Base-by-base conservation (phyloP, 2,329 filamentous ascomycete species). In the Cladorrhinum sp. region DNA sequence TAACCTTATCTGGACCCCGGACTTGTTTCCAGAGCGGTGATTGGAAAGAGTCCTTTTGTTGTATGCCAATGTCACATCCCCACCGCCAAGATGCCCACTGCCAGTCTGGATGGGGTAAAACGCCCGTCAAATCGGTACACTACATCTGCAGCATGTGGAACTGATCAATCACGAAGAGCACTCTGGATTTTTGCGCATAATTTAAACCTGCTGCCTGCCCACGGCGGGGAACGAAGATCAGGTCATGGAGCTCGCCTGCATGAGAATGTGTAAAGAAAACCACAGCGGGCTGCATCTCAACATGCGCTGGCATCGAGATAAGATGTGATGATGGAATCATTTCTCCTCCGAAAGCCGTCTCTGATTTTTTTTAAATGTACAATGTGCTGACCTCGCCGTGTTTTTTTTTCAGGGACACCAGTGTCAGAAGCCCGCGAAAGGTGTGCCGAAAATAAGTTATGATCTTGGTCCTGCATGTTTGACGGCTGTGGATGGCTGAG, bases 1-100 rank as follows among this genome's bases (percentile, higher is more conserved):
- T 55, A 55, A 55, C 52, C 52, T 55, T 55, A 55, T 55, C 52
- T 55, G 52, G 52, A 55, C 52, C 52, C 38, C 52, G 52, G 52
- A 36, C 32, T 23, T 45, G 32, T 41, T 16, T 22, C 20, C 20
- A 22, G 32, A 41, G 24, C 52, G 18, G 18, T 36, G 32, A 38
- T 45, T n/a, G 38, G 25, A 55, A 41, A 20, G n/a, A 41, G 52
- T 24, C 32, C 18, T 29, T 41, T 41, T 36, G 25, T 29, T 20
- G 2, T 18, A 20, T 7, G 9, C 32, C 18, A 25, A 55, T 24
- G 22, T 16, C 6, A 7, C 29, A 18, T 13, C 51, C 52, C 32
- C 52, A 32, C 52, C 32, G 52, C 52, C 52, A 55, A 55, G 52
- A 24, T 3, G 9, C 50, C 52, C 32, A 41, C 22, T 36, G 29